Evolutionary conservation across 2,329 filamentous ascomycete species (phyloP), one percentile per base, ranked within the genome.

Genomic region (Curvularia lunata): DNA sequence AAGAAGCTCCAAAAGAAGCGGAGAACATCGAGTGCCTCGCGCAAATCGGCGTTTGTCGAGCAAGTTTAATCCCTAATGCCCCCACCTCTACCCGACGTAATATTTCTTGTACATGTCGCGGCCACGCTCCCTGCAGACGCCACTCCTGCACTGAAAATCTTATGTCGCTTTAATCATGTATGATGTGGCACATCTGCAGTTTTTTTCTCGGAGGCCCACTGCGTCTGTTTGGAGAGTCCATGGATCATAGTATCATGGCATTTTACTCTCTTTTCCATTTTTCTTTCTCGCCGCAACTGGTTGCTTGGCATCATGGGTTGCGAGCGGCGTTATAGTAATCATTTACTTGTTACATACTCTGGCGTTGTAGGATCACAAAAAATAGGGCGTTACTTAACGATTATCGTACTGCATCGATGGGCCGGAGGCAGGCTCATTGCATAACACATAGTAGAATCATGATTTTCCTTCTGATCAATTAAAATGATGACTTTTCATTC

Each of bases 1-100:
- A 76, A 71, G 54, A 77, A 75, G 58, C 71, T 80, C 3, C 78
- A 80, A 58, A 81, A 81, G 72, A 80, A 78, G 59, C 70, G 75
- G 19, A 70, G 69, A 57, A 66, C 71, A 32, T 76, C 74, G 27
- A 56, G 57, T 23, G 62, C 61, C 16, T 75, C 73, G 27, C 64
- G 71, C 34, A 66, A 66, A 28, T 76, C 74, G n/a, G 70, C 72
- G 47, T 77, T 77, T 52, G 63, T 69, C 8, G 75, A 77, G 61
- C 72, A 76, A 63, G 70, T 77, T 19, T 77, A 66, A 69, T 37
- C 28, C 52, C 37, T 64, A 62, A 67, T 66, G 53, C 64, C 58
- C 58, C 51, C 38, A 40, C 27, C 41, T 28, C 40, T 23, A 34
- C 43, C 18, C 54, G 27, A 59, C 57, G 65, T 62, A 58, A 48